Evolutionary conservation across 2,329 filamentous ascomycete genomes (phyloP).

Genomic region (Paradendryphiella salina): DNA sequence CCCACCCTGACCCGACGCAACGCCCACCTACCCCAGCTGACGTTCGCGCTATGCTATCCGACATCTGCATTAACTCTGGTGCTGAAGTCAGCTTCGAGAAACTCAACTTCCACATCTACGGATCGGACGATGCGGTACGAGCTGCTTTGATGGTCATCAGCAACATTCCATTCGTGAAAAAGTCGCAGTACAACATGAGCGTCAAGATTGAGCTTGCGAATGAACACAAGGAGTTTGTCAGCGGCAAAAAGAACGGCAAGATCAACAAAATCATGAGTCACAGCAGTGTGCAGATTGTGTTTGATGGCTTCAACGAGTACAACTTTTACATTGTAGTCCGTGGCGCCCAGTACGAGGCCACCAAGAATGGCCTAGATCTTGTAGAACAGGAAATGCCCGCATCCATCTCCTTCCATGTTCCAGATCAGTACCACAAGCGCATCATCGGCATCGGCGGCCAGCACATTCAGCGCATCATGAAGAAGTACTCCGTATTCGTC

Average conservation of each 20-base stretch:
- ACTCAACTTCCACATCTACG: conserved; percentile 88
- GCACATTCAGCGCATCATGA: conserved; percentile 99
- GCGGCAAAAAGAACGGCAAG: conserved; percentile 99
- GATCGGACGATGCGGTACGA: conserved; percentile 95
- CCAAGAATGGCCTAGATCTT: conserved; percentile 86
- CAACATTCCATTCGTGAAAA: conserved; percentile 84
- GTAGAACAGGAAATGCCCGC: conserved; percentile 99
- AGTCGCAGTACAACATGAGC: conserved; percentile 86
- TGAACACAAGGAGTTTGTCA: conserved; percentile 99
- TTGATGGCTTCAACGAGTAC: conserved; percentile 99
- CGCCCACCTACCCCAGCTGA: conserved; percentile 67
- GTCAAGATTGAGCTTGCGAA: conserved; percentile 99
- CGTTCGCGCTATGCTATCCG: conserved; percentile 85
- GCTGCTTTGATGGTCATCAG: conserved; percentile 92
- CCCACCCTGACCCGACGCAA: conserved; percentile 70
- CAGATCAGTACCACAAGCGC: conserved; percentile 98
- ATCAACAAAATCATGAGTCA: conserved; percentile 99
- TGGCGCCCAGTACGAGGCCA: conserved; percentile 86
- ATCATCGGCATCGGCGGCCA: conserved; percentile 98
- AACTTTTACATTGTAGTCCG: conserved; percentile 99
- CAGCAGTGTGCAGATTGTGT: conserved; percentile 98
- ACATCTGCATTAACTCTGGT: conserved; percentile 95
- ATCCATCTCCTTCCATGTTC: conserved; percentile 98
- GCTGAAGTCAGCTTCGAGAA: conserved; percentile 95
- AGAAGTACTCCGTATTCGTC: conserved; percentile 99